Base-by-base conservation (phyloP, 129 eudicot genomes). In the Lactuca sativa region DNA sequence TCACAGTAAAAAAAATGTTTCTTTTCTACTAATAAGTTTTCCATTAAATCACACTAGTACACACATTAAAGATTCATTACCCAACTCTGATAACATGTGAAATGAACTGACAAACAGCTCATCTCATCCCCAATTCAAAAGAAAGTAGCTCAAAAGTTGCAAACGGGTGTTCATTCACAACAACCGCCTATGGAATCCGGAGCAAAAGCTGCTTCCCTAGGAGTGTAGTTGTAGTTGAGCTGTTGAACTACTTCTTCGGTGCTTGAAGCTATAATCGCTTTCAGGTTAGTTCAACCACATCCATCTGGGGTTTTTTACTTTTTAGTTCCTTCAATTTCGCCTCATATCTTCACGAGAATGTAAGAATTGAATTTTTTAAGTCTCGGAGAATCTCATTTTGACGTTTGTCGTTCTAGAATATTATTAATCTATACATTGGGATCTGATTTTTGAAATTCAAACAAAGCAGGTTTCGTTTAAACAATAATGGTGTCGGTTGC, bases 41-140 rank as follows among this genome's bases (percentile, higher is more conserved):
- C 52, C 52, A 3, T 47, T 47, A 41, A 44, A 47, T 48, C 44
- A 25, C 59, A 17, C 31, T 12, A 40, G 7, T 43, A 64, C 78
- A 73, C 70, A 74, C 78, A 57, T 67, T 75, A 8, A 74, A 74
- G 67, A 66, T 66, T 58, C 43, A 66, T 57, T 52, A 75, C 74
- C 79, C 59, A 58, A 60, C 74, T 56, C 13, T 49, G 48, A 40
- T 17, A 67, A 59, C 69, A 75, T 75, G 80, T 75, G 80, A 59
- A 67, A 67, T 67, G 74, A 48, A 67, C 80, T 59, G 74, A 75
- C 62, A 75, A 36, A 37, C 74, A 75, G 68, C 74, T 75, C 80
- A 75, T 36, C 25, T 17, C 58, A 67, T 6, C 71, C 66, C 30
- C 48, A 56, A 57, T 56, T 74, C 33, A 1, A 17, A 17, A 66